Evolutionary conservation across 306 rosid genomes (phyloP), one percentile per base, ranked within the genome.

Genomic region (Prosopis cineraria): DNA sequence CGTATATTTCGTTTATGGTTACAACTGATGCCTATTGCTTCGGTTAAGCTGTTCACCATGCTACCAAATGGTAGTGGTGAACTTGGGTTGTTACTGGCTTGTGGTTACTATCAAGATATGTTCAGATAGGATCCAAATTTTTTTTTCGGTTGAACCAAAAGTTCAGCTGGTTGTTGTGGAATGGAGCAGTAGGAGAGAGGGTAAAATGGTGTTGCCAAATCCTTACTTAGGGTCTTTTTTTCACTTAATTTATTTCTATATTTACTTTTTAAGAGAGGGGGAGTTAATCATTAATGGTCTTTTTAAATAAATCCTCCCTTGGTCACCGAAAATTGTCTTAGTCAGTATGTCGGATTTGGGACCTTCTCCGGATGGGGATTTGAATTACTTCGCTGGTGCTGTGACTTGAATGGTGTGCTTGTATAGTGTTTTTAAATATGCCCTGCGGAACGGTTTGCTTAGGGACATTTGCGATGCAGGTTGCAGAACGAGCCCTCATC

Each of bases 401-500:
- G 53, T 39, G 53, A 55, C 19, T 58, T 11, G 3, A 7, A 11
- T 24, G 27, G 65, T 58, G 17, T 56, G 19, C 19, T 56, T 56
- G 7, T 25, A 25, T 10, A 11, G 12, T 25, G 25, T 70, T 60
- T 68, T 56, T 29, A 68, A 34, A 68, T 66, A 8, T 31, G 27
- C 53, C 48, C 44, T 65, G 48, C 20, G 41, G 68, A 60, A 70
- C 58, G 74, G 79, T 76, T 41, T 72, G 64, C 88, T 82, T 55
- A 84, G 52, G 52, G 58, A 70, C 60, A 31, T 80, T 78, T 66
- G 29, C 29, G 40, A 41, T 89, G 87, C 90, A 95, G 98, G 98
- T 92, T 76, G 93, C 98, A 55, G 98, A 95, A 81, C 84, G 98
- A 70, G 88, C 98, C 67, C 96, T 95, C 72, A 92, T 92, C 81